A percentile compares a stretch with the other conserved stretches of the same genome.
phyloP scores from a whole-genome alignment of 2,329 filamentous ascomycete genomes.

The Colletotrichum falcatum region DNA sequence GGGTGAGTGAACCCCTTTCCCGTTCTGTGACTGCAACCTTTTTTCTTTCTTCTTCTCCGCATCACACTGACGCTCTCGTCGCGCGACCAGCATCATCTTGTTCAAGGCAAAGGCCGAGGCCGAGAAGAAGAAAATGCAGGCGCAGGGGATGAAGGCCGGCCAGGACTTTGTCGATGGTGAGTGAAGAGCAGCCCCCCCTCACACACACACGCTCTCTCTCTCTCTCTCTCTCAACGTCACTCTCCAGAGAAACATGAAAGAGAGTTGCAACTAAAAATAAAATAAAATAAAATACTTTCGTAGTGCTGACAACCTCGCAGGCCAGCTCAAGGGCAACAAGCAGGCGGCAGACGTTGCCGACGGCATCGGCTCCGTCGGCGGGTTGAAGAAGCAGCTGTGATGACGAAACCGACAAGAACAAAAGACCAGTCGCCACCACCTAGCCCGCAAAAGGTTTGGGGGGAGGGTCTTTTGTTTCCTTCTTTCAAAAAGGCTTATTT shows the following conservation, averaged over 20 bases:
- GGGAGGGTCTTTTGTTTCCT: too few relatives aligned
- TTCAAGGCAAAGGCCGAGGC: slow-evolving; percentile 57
- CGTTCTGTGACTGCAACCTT: too few relatives aligned
- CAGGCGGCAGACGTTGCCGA: slow-evolving; percentile 50
- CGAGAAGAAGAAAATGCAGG: slow-evolving; percentile 54
- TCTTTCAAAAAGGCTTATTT: too few relatives aligned
- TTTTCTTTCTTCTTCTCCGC: neutral
- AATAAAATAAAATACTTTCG: too few relatives aligned
- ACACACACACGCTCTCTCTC: too few relatives aligned
- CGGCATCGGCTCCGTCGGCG: slow-evolving; percentile 46
- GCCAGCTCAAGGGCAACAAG: slow-evolving; percentile 52
- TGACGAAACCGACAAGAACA: too few relatives aligned
- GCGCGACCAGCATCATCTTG: slow-evolving; percentile 46
- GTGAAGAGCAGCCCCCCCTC: slow-evolving; percentile 11
- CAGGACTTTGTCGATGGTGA: slow-evolving; percentile 53
- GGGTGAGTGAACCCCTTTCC: slow-evolving; percentile 40
- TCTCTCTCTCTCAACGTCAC: neutral
- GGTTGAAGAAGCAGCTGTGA: slow-evolving; percentile 48
- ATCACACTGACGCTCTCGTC: slow-evolving; percentile 3
- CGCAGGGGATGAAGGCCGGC: slow-evolving; percentile 53
- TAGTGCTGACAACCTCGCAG: slow-evolving; percentile 39
- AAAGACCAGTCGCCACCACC: too few relatives aligned
- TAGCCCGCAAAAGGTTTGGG: neutral
- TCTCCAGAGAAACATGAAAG: neutral
- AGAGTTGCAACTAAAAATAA: too few relatives aligned